Conservation (phyloP, 768 basidiomycete genomes). For the Sarcomyxa edulis region DNA sequence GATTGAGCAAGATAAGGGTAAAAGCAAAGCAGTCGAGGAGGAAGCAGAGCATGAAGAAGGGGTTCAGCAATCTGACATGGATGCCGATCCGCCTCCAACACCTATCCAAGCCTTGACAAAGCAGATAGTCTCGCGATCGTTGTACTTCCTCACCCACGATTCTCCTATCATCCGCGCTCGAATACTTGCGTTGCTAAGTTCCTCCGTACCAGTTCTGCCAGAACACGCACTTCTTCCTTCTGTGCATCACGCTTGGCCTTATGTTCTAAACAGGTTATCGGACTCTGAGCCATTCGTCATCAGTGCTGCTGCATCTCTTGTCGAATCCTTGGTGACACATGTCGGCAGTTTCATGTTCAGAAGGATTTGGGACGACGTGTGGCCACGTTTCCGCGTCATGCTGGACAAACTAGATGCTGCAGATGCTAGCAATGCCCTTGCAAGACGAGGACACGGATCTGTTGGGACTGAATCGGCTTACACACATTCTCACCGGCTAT, state of each 20-base stretch:
- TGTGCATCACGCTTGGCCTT: constrained; percentile 92
- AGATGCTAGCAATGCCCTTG: constrained; percentile 64
- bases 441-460: constrained; percentile 42
- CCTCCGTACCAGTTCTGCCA: constrained; percentile 66
- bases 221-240: constrained; percentile 77
- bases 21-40: constrained; percentile 18
- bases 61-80: constrained; percentile 24
- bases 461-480: constrained; percentile 69
- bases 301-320: constrained; percentile 63
- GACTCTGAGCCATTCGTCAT: constrained; percentile 79
- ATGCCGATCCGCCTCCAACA: constrained; percentile 52
- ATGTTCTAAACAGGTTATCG: constrained; percentile 75
- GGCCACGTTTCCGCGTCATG: constrained; percentile 75
- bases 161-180: constrained; percentile 83
- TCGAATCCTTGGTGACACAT: constrained; percentile 66
- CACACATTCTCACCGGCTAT: constrained; percentile 76
- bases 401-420: constrained; percentile 55
- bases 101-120: constrained; percentile 72
- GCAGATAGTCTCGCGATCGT: constrained; percentile 81
- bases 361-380: constrained; percentile 87
- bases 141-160: constrained; percentile 87
- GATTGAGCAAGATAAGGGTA: constrained; percentile 33
- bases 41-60: constrained; percentile 14
- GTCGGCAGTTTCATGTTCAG: constrained; percentile 84
- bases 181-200: constrained; percentile 69